Conservation (phyloP, 73 alveolate genomes). For the Diophrys sp. region DNA sequence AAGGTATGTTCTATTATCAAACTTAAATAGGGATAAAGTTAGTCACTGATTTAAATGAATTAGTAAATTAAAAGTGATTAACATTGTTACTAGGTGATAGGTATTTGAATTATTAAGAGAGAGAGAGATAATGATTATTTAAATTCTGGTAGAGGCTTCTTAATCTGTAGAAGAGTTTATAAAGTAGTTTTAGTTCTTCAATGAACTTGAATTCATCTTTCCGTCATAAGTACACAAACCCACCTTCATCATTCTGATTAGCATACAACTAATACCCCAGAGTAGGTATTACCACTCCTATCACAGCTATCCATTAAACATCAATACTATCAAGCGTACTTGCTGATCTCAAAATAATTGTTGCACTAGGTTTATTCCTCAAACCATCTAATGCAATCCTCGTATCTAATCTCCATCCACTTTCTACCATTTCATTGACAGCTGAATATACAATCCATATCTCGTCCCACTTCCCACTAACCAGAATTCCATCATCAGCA, state of each 20-base stretch:
- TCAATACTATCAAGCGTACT: conserved; percentile 32
- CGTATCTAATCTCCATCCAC: conserved; percentile 60
- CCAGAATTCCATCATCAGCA: no score
- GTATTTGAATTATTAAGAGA: no score
- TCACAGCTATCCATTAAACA: conserved; percentile 29
- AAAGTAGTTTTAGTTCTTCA: conserved; percentile 33
- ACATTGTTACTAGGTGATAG: no score
- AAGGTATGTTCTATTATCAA: no score
- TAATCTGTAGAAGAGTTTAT: conserved; percentile 29
- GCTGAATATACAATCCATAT: conserved; percentile 45
- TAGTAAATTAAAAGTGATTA: no score
- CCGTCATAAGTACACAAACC: conserved; percentile 49
- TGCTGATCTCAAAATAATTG: conserved; percentile 4
- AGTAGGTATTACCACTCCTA: no score
- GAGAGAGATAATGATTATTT: no score
- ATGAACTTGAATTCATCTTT: conserved; percentile 34
- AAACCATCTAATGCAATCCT: conserved; percentile 12
- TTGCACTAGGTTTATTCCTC: conserved; percentile 33
- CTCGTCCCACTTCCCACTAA: conserved; percentile 25
- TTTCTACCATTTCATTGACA: conserved; percentile 40
- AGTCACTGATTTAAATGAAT: no score
- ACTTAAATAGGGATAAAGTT: no score
- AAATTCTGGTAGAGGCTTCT: conserved; percentile 31
- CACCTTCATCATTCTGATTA: conserved; percentile 38
- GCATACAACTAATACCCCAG: conserved; percentile 36